Conservation (phyloP, 1,284 basidiomycete species). For the Austropuccinia psidii region DNA sequence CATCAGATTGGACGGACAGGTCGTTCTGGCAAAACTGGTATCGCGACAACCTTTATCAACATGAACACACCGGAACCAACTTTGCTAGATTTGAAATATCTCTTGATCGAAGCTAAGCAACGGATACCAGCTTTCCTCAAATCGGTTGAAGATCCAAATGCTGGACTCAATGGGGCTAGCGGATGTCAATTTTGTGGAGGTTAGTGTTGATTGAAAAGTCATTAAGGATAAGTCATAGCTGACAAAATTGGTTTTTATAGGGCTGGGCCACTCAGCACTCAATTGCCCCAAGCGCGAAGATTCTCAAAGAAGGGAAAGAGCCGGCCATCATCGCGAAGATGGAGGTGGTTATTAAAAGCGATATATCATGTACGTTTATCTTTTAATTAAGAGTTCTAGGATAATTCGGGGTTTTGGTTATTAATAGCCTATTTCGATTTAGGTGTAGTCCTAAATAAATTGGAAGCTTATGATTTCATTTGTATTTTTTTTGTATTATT, state of each 20-base stretch:
- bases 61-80: slow-evolving; percentile 95
- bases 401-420: too few species aligned
- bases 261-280: slow-evolving; percentile 82
- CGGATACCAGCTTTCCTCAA: slow-evolving; percentile 93
- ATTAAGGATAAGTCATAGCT: background rate
- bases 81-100: slow-evolving; percentile 88
- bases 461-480: too few species aligned
- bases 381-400: too few species aligned
- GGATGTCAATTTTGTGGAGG: slow-evolving; percentile 97
- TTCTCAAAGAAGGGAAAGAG: slow-evolving; percentile 74
- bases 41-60: slow-evolving; percentile 99
- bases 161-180: slow-evolving; percentile 63
- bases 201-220: slow-evolving; percentile 45
- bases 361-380: too few species aligned
- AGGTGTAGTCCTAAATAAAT: too few species aligned
- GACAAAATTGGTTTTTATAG: slow-evolving; percentile 48
- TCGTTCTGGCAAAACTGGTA: slow-evolving; percentile 92
- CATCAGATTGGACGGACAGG: slow-evolving; percentile 99
- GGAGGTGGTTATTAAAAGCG: too few species aligned
- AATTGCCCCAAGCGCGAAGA: slow-evolving; percentile 98
- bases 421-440: too few species aligned
- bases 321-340: slow-evolving; percentile 60
- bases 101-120: slow-evolving; percentile 94
- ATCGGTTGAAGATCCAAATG: slow-evolving; percentile 84
- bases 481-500: too few species aligned